Base-by-base conservation (phyloP, 768 basidiomycete species). In the Dentipellis sp. region DNA sequence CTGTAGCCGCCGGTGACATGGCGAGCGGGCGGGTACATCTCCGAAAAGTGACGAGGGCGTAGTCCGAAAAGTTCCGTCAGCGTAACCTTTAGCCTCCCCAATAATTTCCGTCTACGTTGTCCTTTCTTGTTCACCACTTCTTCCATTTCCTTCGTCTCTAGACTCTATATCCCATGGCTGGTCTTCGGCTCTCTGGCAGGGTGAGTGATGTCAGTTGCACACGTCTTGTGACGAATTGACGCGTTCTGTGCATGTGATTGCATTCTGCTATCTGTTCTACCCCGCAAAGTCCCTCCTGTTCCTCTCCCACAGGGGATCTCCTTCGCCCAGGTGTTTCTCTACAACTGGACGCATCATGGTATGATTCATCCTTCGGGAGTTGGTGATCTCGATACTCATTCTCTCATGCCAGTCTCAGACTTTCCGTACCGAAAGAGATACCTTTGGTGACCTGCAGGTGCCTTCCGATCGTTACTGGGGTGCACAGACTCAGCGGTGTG, bases 371-470 rank as follows among this genome's bases (percentile, higher is more conserved):
- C 29, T 6, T 29, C 29, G 29, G 29, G 29, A 6, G 3, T 29
- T 29, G 29, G 29, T 29, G 3, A 29, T 29, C 3, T 29, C 29
- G 29, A 29, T 6, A 29, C 29, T 29, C 29, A 29, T 29, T 29
- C 29, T 29, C 29, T 29, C 29, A 29, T 29, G 3, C 3, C 29
- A 29, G 29, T 29, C 29, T 56, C 74, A 79, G 63, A 68, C 72
- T 35, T 86, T 80, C 69, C 88, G 94, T 57, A 74, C 77, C 21
- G 95, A 99, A 72, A 84, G 77, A 62, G 97, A 98, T 70, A 97
- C 97, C 2, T 98, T 99, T 68, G 97, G 97, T 36, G 91, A 94
- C 58, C 81, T 99, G 40, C 79, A 88, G 63, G 97, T 99, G 22
- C 88, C 89, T 22, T 80, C 80, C 14, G 84, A 89, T 58, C 82